These are phyloP conservation scores for Epichloe baconii DNA, from an alignment of 2,329 filamentous ascomycete species.

Conservation along the genomic window DNA sequence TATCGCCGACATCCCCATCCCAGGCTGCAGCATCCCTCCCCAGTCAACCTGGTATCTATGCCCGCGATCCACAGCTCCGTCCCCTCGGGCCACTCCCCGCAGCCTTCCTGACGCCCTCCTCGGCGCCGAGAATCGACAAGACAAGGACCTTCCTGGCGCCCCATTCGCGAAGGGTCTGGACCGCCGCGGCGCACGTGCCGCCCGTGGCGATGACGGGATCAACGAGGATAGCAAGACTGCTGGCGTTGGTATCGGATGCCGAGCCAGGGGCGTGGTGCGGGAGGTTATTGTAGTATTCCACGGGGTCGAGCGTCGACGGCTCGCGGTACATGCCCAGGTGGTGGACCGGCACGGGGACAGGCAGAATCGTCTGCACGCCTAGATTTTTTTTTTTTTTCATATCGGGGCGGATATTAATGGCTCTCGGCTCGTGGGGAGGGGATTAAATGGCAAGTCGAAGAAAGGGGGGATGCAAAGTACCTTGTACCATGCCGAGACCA, in stretches of 20 bases:
- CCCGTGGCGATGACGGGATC: slow-evolving; percentile 93
- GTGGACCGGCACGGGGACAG: slow-evolving; percentile 67
- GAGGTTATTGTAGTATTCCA: slow-evolving; percentile 97
- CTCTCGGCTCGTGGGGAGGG: no score
- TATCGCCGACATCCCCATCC: slow-evolving; percentile 79
- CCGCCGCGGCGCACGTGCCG: slow-evolving; percentile 77
- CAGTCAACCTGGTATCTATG: slow-evolving; percentile 60
- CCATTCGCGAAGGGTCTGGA: slow-evolving; percentile 83
- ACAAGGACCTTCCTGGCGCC: slow-evolving; percentile 73
- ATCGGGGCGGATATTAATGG: no score
- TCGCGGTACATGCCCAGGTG: slow-evolving; percentile 94
- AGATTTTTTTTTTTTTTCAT: not conserved
- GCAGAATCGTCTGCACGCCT: slow-evolving; percentile 75
- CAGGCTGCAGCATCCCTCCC: slow-evolving; percentile 80
- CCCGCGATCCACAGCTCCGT: slow-evolving; percentile 74
- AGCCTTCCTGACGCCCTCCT: slow-evolving; percentile 55
- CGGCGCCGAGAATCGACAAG: slow-evolving; percentile 60
- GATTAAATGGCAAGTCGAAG: no score
- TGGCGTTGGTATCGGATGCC: slow-evolving; percentile 19
- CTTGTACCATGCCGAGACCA: slow-evolving; percentile 82
- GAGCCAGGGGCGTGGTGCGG: slow-evolving; percentile 50
- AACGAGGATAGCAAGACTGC: slow-evolving; percentile 63
- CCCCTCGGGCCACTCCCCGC: slow-evolving; percentile 66
- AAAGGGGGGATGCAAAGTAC: slow-evolving; percentile 22
- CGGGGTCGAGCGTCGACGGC: slow-evolving; percentile 70